Conservation (phyloP, 306 rosid genomes). For the Cicer yamashitae region DNA sequence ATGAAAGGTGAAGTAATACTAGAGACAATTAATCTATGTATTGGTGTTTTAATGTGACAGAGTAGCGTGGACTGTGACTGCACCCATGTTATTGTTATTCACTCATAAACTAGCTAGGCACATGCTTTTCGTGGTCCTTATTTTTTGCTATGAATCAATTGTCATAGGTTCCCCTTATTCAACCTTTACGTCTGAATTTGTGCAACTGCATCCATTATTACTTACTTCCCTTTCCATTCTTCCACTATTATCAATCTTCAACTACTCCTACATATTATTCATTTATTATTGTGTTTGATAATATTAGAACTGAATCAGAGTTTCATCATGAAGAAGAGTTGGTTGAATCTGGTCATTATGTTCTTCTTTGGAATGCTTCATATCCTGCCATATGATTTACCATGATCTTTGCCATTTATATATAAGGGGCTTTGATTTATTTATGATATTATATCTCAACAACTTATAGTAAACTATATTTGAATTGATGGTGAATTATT, state of each 20-base stretch:
- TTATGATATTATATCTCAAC: too few species aligned
- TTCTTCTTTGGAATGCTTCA: conserved; percentile 11
- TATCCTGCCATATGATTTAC: neutral
- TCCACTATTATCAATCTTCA: conserved; percentile 22
- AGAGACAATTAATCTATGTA: conserved; percentile 13
- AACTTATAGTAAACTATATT: too few species aligned
- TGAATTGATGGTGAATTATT: too few species aligned
- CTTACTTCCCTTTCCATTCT: conserved; percentile 12
- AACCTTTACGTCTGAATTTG: conserved; percentile 36
- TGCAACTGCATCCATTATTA: conserved; percentile 17
- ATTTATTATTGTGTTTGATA: too few species aligned
- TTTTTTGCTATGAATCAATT: neutral
- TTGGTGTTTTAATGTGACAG: conserved; percentile 44
- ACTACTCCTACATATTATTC: neutral
- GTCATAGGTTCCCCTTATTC: conserved; percentile 35
- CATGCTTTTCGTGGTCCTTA: conserved; percentile 46
- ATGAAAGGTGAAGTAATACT: conserved; percentile 17
- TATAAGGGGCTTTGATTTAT: too few species aligned
- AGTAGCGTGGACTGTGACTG: conserved; percentile 42
- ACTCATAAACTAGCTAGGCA: conserved; percentile 21
- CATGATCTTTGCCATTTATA: conserved; percentile 1
- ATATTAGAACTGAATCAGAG: neutral
- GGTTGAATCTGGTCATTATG: conserved; percentile 14
- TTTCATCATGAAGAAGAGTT: neutral
- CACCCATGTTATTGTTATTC: conserved; percentile 39